These are phyloP conservation scores for Conoideocrella luteorostrata DNA, from an alignment of 2,329 filamentous ascomycete genomes.

Conservation along the genomic window DNA sequence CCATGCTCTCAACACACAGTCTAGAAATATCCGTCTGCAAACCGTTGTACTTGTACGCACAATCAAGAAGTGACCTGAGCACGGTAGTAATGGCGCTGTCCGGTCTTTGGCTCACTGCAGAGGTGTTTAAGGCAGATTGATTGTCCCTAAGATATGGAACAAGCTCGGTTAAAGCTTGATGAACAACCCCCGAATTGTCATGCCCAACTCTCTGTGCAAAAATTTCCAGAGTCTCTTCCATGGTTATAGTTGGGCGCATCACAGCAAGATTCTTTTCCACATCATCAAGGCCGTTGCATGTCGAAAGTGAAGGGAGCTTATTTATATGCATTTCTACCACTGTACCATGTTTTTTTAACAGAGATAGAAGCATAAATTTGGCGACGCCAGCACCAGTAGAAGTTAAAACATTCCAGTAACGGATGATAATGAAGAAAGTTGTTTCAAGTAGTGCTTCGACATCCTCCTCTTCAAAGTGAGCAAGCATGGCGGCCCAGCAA, in stretches of 20 bases:
- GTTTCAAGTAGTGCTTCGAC: constrained; percentile 76
- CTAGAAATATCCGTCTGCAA: constrained; percentile 60
- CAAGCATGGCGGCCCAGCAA: constrained; percentile 78
- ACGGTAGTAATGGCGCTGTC: constrained; percentile 66
- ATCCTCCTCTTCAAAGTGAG: constrained; percentile 69
- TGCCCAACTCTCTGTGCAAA: constrained; percentile 71
- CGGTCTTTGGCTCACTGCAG: constrained; percentile 76
- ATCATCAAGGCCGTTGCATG: constrained; percentile 62
- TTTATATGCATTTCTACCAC: constrained; percentile 62
- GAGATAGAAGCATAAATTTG: constrained; percentile 53
- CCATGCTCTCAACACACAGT: constrained; percentile 75
- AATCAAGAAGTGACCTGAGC: constrained; percentile 75
- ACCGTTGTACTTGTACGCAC: constrained; percentile 71
- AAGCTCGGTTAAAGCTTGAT: constrained; percentile 74
- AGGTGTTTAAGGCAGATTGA: constrained; percentile 72
- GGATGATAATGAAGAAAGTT: constrained; percentile 79
- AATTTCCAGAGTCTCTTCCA: constrained; percentile 8
- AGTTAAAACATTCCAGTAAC: constrained; percentile 69
- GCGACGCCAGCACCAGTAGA: constrained; percentile 52
- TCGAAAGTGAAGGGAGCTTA: constrained; percentile 70
- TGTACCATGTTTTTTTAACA: constrained; percentile 57
- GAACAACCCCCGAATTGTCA: constrained; percentile 80
- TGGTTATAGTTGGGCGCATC: constrained; percentile 45
- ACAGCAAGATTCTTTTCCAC: constrained; percentile 59
- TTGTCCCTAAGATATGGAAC: constrained; percentile 64